Evolutionary conservation across 768 basidiomycete genomes (phyloP).

Genomic region (Udeniomyces megalosporus): DNA sequence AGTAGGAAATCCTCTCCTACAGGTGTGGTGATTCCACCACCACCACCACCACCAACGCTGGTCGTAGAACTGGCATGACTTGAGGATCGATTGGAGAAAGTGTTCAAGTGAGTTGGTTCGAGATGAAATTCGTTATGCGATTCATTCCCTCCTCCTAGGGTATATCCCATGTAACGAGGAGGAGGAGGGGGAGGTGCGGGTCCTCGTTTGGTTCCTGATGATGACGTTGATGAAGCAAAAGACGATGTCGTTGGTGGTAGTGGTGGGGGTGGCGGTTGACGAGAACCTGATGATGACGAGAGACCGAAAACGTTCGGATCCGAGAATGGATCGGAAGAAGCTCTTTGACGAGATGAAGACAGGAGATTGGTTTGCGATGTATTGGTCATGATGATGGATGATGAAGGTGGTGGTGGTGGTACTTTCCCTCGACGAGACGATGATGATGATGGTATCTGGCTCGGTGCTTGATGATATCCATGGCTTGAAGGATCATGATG

Average conservation of each 20-base stretch:
- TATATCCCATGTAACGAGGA: too few relatives aligned
- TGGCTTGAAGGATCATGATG: too few relatives aligned
- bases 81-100: too few relatives aligned
- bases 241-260: neutral
- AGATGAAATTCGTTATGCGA: neutral
- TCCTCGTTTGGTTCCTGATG: neutral
- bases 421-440: conserved; percentile 4
- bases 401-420: neutral
- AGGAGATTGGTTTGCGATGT: neutral
- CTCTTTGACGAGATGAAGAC: conserved; percentile 1
- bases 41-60: too few relatives aligned
- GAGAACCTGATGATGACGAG: neutral
- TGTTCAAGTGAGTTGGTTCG: neutral
- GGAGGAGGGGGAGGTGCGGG: neutral
- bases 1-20: neutral
- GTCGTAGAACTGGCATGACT: too few relatives aligned
- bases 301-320: conserved; percentile 2
- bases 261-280: neutral
- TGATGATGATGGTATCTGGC: neutral
- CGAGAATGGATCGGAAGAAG: conserved; percentile 12
- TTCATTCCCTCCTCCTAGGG: neutral
- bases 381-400: neutral
- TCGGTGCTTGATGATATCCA: too few relatives aligned
- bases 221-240: neutral
- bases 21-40: neutral